Evolutionary conservation across 1,284 basidiomycete genomes (phyloP).

Genomic region (Naganishia cerealis): DNA sequence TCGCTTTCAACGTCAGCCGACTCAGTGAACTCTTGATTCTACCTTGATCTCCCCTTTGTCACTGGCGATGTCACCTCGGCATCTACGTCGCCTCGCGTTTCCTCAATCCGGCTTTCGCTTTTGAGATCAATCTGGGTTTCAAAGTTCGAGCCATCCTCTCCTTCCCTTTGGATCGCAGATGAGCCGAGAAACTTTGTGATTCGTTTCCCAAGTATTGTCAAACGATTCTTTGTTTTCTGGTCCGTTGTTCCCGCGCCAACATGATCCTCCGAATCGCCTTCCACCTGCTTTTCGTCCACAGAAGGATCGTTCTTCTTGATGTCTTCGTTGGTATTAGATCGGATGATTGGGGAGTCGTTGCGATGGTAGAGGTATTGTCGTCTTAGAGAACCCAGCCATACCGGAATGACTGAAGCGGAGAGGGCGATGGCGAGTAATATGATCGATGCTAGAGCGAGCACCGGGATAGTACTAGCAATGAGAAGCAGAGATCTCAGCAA

Average conservation of each 20-base stretch:
- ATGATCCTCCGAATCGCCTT: not conserved
- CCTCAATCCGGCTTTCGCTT: not conserved
- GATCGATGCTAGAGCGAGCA: constrained; percentile 15
- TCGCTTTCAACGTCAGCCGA: constrained; percentile 4
- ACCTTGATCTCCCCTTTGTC: not conserved
- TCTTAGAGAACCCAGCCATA: not conserved
- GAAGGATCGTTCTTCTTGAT: not conserved
- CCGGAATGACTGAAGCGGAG: not conserved
- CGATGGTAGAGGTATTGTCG: constrained; percentile 14
- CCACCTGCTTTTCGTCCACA: not conserved
- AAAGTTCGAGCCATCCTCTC: not conserved
- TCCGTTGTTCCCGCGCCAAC: not conserved
- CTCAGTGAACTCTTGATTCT: constrained; percentile 2
- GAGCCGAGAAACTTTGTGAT: constrained; percentile 3
- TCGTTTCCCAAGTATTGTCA: constrained; percentile 10
- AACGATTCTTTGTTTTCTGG: not conserved
- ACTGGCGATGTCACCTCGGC: not conserved
- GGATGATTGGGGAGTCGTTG: not conserved
- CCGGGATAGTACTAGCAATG: not conserved
- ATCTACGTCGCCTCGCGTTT: not conserved
- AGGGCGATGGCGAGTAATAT: constrained; percentile 11
- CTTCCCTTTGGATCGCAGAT: not conserved
- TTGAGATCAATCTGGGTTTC: not conserved
- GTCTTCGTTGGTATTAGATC: not conserved
- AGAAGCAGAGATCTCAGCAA: not conserved